Conservation (phyloP, 1,139 yeast genomes). For the Magnusiomyces tetraspermus region DNA sequence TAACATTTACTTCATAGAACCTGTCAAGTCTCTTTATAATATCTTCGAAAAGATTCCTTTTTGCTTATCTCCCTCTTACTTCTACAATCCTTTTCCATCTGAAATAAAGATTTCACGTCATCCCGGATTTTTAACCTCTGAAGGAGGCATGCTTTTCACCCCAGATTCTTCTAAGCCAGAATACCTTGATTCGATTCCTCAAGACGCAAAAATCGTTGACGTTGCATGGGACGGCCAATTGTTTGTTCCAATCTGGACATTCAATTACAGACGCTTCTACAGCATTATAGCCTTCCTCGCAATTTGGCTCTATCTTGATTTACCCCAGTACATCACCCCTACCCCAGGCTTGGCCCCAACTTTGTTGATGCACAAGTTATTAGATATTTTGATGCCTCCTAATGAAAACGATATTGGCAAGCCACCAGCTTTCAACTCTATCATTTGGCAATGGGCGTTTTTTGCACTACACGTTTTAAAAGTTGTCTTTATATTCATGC, state of each 20-base stretch:
- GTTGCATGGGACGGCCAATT: slow-evolving; percentile 86
- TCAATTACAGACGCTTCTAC: slow-evolving; percentile 42
- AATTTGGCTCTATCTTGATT: slow-evolving; percentile 82
- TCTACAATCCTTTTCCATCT: slow-evolving; percentile 53
- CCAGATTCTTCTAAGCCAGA: slow-evolving; percentile 44
- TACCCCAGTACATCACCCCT: slow-evolving; percentile 81
- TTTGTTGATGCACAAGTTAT: slow-evolving; percentile 41
- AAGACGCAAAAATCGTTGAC: slow-evolving; percentile 36
- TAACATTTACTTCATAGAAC: too few species aligned
- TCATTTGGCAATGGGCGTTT: slow-evolving; percentile 54
- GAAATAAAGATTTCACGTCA: slow-evolving; percentile 59
- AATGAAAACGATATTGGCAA: slow-evolving; percentile 2
- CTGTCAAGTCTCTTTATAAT: slow-evolving; percentile 16
- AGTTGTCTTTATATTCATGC: slow-evolving; percentile 44
- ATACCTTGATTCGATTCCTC: slow-evolving; percentile 39
- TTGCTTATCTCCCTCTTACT: slow-evolving; percentile 71
- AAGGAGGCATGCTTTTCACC: slow-evolving; percentile 69
- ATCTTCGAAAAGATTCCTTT: slow-evolving; percentile 63
- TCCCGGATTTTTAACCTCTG: slow-evolving; percentile 80
- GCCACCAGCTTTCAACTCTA: slow-evolving; percentile 31
- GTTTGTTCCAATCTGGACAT: slow-evolving; percentile 70
- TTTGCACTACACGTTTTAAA: slow-evolving; percentile 66
- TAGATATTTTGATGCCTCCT: slow-evolving; percentile 28
- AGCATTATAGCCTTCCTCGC: slow-evolving; percentile 40
- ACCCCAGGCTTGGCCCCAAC: slow-evolving; percentile 87